Evolutionary conservation across 2,329 filamentous ascomycete species (phyloP).

Genomic region (Tolypocladium inflatum): DNA sequence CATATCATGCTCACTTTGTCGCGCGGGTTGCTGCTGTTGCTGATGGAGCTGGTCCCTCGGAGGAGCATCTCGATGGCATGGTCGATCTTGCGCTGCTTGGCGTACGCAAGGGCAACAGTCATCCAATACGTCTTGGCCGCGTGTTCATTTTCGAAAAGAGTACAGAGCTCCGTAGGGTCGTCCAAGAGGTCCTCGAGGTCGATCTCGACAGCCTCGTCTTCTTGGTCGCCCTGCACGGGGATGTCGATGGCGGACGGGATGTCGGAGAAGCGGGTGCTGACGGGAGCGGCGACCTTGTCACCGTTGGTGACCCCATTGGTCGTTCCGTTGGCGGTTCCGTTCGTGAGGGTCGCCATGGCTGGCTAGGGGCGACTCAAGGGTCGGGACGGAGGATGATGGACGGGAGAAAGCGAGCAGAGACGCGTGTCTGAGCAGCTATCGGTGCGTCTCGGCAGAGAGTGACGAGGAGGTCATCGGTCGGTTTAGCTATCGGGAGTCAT

Average conservation of each 20-base stretch:
- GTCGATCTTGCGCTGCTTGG: conserved; percentile 89
- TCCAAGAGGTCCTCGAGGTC: conserved; percentile 85
- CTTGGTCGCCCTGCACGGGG: conserved; percentile 53
- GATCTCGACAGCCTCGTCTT: conserved; percentile 78
- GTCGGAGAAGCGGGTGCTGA: conserved; percentile 52
- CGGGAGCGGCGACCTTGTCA: conserved; percentile 21
- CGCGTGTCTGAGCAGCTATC: conserved; percentile 19
- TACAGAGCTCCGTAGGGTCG: conserved; percentile 90
- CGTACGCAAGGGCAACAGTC: conserved; percentile 92
- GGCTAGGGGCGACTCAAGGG: neutral
- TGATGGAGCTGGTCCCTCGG: conserved; percentile 62
- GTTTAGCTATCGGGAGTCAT: conserved; percentile 14
- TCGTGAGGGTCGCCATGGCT: conserved; percentile 33
- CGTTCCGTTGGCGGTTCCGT: conserved; percentile 24
- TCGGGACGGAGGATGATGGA: neutral
- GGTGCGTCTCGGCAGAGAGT: conserved; percentile 19
- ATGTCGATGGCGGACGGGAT: conserved; percentile 59
- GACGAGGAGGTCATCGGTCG: conserved; percentile 17
- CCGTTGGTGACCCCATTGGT: conserved; percentile 34
- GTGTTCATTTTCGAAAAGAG: conserved; percentile 86
- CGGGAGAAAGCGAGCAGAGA: conserved; percentile 5
- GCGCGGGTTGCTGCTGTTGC: conserved; percentile 60
- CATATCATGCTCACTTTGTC: conserved; percentile 80
- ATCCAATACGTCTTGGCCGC: conserved; percentile 94
- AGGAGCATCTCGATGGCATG: conserved; percentile 67